Conservation (phyloP, 306 rosid species). For the Ziziphus jujuba region DNA sequence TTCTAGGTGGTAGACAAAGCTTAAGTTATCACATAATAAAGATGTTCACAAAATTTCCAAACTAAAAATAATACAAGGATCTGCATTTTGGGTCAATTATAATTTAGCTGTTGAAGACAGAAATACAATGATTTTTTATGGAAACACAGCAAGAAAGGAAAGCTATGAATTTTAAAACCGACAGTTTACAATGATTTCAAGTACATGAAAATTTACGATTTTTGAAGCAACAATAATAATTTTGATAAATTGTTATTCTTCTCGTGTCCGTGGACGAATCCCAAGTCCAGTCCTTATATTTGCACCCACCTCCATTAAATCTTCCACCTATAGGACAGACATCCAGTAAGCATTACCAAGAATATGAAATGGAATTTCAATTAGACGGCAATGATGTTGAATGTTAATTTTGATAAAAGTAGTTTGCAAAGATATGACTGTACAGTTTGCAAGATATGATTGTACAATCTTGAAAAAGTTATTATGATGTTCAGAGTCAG, state of each 20-base stretch:
- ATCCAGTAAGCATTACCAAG: neutral
- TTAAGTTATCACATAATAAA: too few species aligned
- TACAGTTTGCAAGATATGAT: too few species aligned
- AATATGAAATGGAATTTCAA: constrained; percentile 2
- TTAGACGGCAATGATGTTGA: neutral
- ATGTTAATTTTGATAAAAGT: too few species aligned
- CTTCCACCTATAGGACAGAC: constrained; percentile 53
- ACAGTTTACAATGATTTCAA: neutral
- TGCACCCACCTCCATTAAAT: constrained; percentile 63
- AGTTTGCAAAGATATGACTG: neutral
- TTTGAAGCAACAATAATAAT: neutral
- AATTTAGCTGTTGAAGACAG: too few species aligned
- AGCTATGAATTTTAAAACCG: neutral
- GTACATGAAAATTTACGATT: neutral
- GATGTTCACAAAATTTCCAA: too few species aligned
- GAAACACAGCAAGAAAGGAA: neutral
- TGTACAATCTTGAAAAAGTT: too few species aligned
- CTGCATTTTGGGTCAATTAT: neutral
- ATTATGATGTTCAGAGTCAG: too few species aligned
- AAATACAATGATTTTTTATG: too few species aligned
- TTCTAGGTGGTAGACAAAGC: too few species aligned
- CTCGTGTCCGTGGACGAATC: constrained; percentile 46
- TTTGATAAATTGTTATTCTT: constrained; percentile 18
- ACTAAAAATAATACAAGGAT: neutral
- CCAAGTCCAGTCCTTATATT: constrained; percentile 66